Evolutionary conservation across 2,329 filamentous ascomycete species (phyloP), one percentile per base, ranked within the genome.

Genomic region (Cladobotryum protrusum): DNA sequence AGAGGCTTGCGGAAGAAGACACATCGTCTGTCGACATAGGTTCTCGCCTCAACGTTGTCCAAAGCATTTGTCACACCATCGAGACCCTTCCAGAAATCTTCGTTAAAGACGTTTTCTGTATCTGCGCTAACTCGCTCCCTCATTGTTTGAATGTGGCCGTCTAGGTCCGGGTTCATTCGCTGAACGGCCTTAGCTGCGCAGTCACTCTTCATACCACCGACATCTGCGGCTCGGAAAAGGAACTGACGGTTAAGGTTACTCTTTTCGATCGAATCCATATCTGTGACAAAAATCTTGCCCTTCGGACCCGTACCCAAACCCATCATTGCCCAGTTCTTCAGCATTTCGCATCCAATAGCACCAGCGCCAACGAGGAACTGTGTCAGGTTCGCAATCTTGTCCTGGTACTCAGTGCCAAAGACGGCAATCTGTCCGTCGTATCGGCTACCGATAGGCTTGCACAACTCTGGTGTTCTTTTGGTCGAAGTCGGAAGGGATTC

Each of bases 241-340:
- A 99, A 99, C 63, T 99, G 93, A 40, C 93, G 82, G 75, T 99
- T 99, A 47, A 99, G 76, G 66, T 99, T 99, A 74, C 92, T 97
- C 81, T 92, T 96, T 73, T 99, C 93, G 60, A 99, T 99, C 48
- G 91, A 91, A 64, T 99, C 93, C 83, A 96, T 97, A 66, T 99
- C 93, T 13, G 95, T 97, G 45, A 99, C 87, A 52, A 76, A 89
- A 62, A 99, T 95, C 68, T 87, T 86, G 61, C 93, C 93, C 44
- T 90, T 81, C 3, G 89, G 88, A 4, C 93, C 93, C 42, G 87
- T 88, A 41, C 86, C 92, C 29, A 99, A 76, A 58, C 93, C 93
- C 67, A 97, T 95, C 91, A 99, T 95, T 34, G 95, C 92, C 91
- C 93, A 99, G 70, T 97, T 97, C 81, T 99, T 99, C 59, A 99